A percentile compares a stretch with the other conserved stretches of the same genome.
Conservation (phyloP, 495 filamentous ascomycete genomes). For the Cryomyces minteri region DNA sequence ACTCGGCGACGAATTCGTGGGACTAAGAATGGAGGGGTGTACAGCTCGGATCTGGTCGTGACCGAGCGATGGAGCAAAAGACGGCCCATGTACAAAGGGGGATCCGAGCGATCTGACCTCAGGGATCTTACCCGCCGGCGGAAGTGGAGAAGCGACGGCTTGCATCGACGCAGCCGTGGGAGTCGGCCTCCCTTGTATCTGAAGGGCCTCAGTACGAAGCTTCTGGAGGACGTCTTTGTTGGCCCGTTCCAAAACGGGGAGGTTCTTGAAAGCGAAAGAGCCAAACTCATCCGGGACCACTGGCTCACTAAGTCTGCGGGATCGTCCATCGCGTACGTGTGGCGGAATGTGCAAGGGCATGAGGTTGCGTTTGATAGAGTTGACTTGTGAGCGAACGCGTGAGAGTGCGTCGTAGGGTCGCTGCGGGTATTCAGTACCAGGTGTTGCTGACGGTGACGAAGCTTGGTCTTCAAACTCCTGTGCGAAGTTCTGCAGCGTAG, state of each 20-base stretch:
- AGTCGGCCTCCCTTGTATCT: constrained; percentile 19
- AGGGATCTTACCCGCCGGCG: constrained; percentile 7
- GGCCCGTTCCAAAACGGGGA: constrained; percentile 90
- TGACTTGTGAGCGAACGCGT: constrained; percentile 65
- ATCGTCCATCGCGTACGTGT: constrained; percentile 81
- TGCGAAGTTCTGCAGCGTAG: constrained; percentile 71
- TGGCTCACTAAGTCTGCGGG: constrained; percentile 77
- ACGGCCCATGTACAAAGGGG: constrained; percentile 68
- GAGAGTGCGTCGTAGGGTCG: constrained; percentile 90
- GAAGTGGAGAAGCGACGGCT: no score
- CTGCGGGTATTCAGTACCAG: constrained; percentile 53
- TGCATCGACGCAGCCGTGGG: constrained; percentile 14
- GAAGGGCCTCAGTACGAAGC: constrained; percentile 59
- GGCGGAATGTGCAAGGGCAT: constrained; percentile 95
- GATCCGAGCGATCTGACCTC: constrained; percentile 34
- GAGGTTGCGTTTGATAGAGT: constrained; percentile 58
- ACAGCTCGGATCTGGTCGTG: constrained; percentile 67
- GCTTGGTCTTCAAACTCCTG: constrained; percentile 86
- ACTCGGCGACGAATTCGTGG: constrained; percentile 71
- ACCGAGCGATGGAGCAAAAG: constrained; percentile 63
- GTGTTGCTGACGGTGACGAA: constrained; percentile 44
- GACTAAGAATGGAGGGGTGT: constrained; percentile 65
- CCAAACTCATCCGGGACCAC: constrained; percentile 84
- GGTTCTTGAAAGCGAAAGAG: constrained; percentile 89
- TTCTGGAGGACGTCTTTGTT: constrained; percentile 98